Evolutionary conservation across 257 asterid genomes (phyloP).

Genomic region (Osmanthus fragrans): DNA sequence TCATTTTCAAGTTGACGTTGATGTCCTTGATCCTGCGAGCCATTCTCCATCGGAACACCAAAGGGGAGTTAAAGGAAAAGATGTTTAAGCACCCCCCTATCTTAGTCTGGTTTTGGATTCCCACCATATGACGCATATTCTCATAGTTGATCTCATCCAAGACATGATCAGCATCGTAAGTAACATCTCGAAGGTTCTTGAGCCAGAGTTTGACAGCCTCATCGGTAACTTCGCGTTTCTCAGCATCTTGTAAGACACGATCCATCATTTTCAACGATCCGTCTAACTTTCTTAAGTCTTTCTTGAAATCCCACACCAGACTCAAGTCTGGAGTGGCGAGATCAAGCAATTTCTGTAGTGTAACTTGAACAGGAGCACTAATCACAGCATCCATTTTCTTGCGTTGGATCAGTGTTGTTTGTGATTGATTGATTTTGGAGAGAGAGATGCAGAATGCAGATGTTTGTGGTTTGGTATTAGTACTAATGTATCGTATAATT

Average conservation of each 20-base stretch:
- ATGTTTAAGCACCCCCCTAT: neutral
- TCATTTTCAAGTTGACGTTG: slow-evolving; percentile 3
- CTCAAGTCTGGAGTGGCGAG: neutral
- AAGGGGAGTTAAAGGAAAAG: neutral
- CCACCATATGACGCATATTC: neutral
- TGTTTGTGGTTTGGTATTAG: neutral
- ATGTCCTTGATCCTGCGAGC: slow-evolving; percentile 18
- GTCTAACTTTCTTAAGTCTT: neutral
- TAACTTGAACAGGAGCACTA: neutral
- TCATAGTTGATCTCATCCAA: slow-evolving; percentile 27
- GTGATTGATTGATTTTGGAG: neutral
- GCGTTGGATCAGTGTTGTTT: neutral
- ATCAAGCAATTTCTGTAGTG: neutral
- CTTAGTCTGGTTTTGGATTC: neutral
- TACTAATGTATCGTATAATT: too few relatives aligned
- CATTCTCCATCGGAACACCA: neutral
- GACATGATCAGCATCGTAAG: slow-evolving; percentile 17
- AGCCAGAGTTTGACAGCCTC: slow-evolving; percentile 18
- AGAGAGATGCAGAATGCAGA: neutral
- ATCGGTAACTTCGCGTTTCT: neutral
- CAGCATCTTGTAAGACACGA: slow-evolving; percentile 16
- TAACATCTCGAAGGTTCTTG: slow-evolving; percentile 12
- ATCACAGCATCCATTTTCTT: neutral
- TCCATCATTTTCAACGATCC: slow-evolving; percentile 1
- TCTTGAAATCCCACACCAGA: neutral